Evolutionary conservation across 371 early-diverging fungal species (phyloP).

Genomic region (Apophysomyces sp.): DNA sequence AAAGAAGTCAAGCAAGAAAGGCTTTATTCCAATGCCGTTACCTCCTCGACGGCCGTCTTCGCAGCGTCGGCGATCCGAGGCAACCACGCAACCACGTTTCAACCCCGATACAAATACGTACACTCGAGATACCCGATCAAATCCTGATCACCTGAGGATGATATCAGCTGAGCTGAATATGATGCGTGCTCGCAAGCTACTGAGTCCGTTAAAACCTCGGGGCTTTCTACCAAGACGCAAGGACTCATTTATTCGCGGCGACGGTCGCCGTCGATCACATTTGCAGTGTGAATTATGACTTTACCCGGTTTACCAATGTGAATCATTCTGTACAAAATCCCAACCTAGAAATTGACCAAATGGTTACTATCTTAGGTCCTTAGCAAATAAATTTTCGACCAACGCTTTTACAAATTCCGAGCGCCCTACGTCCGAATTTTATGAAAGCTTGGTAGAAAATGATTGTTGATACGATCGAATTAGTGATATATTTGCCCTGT

Average conservation of each 20-base stretch:
- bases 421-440: too few relatives aligned
- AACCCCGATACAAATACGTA: conserved; percentile 52
- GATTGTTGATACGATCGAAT: too few relatives aligned
- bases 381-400: background rate
- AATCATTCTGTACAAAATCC: too few relatives aligned
- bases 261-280: conserved; percentile 23
- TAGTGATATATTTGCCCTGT: too few relatives aligned
- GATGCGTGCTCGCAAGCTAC: conserved; percentile 55
- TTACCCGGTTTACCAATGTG: too few relatives aligned
- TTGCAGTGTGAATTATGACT: conserved; percentile 16
- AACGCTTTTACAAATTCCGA: too few relatives aligned
- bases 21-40: conserved; percentile 47
- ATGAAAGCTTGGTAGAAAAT: too few relatives aligned
- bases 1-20: conserved; percentile 8
- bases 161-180: conserved; percentile 61
- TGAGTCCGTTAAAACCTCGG: conserved; percentile 59
- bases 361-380: background rate
- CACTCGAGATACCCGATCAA: conserved; percentile 59
- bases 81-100: conserved; percentile 51
- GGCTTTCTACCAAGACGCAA: conserved; percentile 58
- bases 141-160: conserved; percentile 61
- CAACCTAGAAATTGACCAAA: too few relatives aligned
- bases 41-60: conserved; percentile 32
- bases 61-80: conserved; percentile 46
- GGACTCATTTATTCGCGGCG: conserved; percentile 45